Evolutionary conservation across 2,329 filamentous ascomycete genomes (phyloP).

Genomic region (Xylaria sp.): DNA sequence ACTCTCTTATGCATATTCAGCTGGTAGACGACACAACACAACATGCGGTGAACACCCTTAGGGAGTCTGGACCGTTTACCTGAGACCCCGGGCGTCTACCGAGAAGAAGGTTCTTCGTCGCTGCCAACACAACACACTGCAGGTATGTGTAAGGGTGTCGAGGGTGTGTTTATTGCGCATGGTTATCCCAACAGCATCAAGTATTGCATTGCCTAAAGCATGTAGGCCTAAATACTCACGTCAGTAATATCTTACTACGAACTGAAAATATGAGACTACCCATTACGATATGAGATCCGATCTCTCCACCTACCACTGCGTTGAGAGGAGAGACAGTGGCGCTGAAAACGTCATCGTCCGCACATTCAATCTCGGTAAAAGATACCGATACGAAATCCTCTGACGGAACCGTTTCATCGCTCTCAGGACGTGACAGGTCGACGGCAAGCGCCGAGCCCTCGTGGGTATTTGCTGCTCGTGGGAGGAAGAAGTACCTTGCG

Average conservation of each 20-base stretch:
- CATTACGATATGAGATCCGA: not conserved
- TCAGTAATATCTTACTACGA: not conserved
- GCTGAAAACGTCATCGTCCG: not conserved
- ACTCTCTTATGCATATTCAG: not conserved
- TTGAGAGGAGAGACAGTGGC: not conserved
- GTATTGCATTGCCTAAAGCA: not conserved
- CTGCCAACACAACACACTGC: not conserved
- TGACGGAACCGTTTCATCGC: conserved; percentile 6
- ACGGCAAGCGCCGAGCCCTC: conserved; percentile 27
- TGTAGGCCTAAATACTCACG: conserved; percentile 1
- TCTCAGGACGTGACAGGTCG: not conserved
- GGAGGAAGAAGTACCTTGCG: conserved; percentile 33
- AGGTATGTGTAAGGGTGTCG: not conserved
- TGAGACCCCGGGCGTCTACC: not conserved
- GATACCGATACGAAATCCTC: conserved; percentile 21
- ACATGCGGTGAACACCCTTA: not conserved
- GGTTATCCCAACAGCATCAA: not conserved
- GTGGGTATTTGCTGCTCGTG: conserved; percentile 9
- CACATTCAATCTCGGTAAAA: conserved; percentile 12
- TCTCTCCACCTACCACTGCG: not conserved
- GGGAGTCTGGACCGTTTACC: not conserved
- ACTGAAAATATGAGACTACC: not conserved
- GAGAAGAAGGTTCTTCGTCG: not conserved
- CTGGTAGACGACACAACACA: conserved; percentile 4
- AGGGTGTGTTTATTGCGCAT: not conserved